phyloP scores from a whole-genome alignment of 1,139 yeast species.

The Sugiyamaella pinicola region DNA sequence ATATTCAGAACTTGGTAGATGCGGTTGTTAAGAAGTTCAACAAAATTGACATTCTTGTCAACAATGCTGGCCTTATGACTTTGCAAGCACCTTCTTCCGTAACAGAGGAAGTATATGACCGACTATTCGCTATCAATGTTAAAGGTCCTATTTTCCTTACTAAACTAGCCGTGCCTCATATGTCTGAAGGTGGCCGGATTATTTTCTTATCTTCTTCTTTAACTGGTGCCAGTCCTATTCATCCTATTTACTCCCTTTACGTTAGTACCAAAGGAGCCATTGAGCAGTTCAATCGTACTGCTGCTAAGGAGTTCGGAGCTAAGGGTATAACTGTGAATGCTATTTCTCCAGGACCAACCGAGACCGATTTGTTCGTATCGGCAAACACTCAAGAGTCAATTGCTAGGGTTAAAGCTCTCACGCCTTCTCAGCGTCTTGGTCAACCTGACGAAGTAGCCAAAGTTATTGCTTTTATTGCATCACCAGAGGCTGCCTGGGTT shows the following conservation, averaged over 20 bases:
- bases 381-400: conserved; percentile 24
- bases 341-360: conserved; percentile 32
- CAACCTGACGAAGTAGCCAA: conserved; percentile 36
- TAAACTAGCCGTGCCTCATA: conserved; percentile 30
- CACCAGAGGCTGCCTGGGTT: conserved; percentile 35
- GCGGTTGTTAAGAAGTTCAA: conserved; percentile 22
- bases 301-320: conserved; percentile 29
- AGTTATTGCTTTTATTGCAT: conserved; percentile 33
- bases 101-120: conserved; percentile 27
- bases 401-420: conserved; percentile 21
- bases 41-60: conserved; percentile 29
- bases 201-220: conserved; percentile 25
- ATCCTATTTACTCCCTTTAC: conserved; percentile 25
- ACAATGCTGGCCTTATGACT: conserved; percentile 30
- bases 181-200: conserved; percentile 26
- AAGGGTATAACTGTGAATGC: conserved; percentile 30
- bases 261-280: conserved; percentile 31
- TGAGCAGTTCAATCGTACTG: conserved; percentile 28
- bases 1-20: conserved; percentile 21
- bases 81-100: conserved; percentile 18
- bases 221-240: conserved; percentile 22
- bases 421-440: conserved; percentile 34
- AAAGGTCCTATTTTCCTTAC: conserved; percentile 33
- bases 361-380: conserved; percentile 28
- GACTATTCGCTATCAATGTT: conserved; percentile 30